Evolutionary conservation across 2,329 filamentous ascomycete genomes (phyloP).

Genomic region (Leptosphaerulina australis): DNA sequence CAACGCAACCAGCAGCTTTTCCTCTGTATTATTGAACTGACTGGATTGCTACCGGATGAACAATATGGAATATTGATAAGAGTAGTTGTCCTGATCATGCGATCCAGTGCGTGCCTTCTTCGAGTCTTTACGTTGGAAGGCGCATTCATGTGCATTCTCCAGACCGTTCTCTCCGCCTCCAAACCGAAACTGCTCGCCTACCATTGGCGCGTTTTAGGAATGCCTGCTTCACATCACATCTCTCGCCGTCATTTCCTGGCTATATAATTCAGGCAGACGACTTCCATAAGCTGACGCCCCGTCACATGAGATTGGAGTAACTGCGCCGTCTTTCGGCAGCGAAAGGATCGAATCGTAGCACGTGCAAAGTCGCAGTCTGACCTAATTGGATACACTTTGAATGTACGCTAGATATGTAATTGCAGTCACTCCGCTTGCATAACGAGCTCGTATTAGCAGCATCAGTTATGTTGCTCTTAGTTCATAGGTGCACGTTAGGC

Average conservation of each 20-base stretch:
- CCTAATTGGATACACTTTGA: neutral
- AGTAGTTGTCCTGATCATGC: neutral
- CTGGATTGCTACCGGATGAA: neutral
- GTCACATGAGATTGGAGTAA: slow-evolving; percentile 8
- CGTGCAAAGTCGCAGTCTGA: slow-evolving; percentile 3
- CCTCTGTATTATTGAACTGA: slow-evolving; percentile 6
- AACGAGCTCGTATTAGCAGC: slow-evolving; percentile 6
- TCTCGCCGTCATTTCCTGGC: neutral
- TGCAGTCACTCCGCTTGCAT: slow-evolving; percentile 11
- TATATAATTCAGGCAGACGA: neutral
- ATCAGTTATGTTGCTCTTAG: neutral
- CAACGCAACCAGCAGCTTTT: slow-evolving; percentile 5
- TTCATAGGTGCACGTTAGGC: neutral
- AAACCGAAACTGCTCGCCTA: slow-evolving; percentile 7
- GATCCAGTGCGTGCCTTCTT: neutral
- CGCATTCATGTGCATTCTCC: slow-evolving; percentile 11
- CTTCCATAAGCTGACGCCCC: neutral
- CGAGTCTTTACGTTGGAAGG: neutral
- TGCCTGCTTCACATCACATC: slow-evolving; percentile 4
- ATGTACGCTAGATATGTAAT: slow-evolving; percentile 7
- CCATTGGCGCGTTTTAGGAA: slow-evolving; percentile 3
- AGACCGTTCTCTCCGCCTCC: slow-evolving; percentile 1
- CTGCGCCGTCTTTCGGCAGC: neutral
- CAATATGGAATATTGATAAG: neutral
- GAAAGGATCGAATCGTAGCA: neutral